Conservation (phyloP, 2,329 filamentous ascomycete species). For the Dactylonectria estremocensis region DNA sequence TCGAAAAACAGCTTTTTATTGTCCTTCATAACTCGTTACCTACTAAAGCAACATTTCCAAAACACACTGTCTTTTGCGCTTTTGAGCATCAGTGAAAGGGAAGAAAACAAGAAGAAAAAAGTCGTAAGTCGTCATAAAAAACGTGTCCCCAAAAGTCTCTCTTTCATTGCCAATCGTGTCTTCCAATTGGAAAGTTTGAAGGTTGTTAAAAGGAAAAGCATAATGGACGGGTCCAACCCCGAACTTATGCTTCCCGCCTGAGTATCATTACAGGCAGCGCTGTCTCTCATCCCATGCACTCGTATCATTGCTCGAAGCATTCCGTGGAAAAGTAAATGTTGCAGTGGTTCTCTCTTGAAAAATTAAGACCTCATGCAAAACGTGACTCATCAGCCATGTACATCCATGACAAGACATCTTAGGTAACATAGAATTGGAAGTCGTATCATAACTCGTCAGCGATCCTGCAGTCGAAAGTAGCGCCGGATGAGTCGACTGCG, state of each 20-base stretch:
- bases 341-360: slow-evolving; percentile 40
- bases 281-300: slow-evolving; percentile 51
- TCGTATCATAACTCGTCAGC: slow-evolving; percentile 57
- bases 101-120: slow-evolving; percentile 40
- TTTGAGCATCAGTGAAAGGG: slow-evolving; percentile 47
- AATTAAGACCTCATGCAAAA: slow-evolving; percentile 59
- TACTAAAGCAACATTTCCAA: slow-evolving; percentile 55
- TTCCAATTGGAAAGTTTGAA: slow-evolving; percentile 40
- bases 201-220: slow-evolving; percentile 42
- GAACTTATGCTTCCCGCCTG: slow-evolving; percentile 54
- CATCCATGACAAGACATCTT: slow-evolving; percentile 55
- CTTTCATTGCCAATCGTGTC: slow-evolving; percentile 46
- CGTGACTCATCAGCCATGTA: slow-evolving; percentile 63
- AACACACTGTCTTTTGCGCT: slow-evolving; percentile 52
- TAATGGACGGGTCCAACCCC: slow-evolving; percentile 45
- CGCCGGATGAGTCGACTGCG: slow-evolving; percentile 48
- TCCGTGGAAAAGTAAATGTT: slow-evolving; percentile 44
- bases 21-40: slow-evolving; percentile 60
- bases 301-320: slow-evolving; percentile 50
- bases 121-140: slow-evolving; percentile 57
- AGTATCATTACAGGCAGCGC: slow-evolving; percentile 56
- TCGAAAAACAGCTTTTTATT: slow-evolving; percentile 57
- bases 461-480: slow-evolving; percentile 47
- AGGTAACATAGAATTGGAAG: slow-evolving; percentile 54
- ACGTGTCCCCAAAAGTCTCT: slow-evolving; percentile 44